Evolutionary conservation across 345 rosid genomes (phyloP).

Genomic region (Clausena lansium): DNA sequence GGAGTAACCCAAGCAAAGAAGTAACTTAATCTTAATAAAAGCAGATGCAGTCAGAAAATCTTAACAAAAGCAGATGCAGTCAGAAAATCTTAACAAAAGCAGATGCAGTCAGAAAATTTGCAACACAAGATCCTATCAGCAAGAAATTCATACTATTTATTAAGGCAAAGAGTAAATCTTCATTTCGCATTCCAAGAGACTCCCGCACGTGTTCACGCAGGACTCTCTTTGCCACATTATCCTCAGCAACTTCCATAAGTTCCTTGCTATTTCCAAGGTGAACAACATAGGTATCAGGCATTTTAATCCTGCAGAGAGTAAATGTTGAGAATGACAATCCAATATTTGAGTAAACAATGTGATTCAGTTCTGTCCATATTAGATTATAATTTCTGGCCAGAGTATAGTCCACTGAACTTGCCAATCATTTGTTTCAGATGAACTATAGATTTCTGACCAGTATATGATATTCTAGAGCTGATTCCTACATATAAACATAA

Average conservation of each 20-base stretch:
- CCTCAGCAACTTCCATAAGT: constrained; percentile 91
- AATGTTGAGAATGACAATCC: neutral
- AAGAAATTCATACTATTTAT: constrained; percentile 62
- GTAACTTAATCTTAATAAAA: neutral
- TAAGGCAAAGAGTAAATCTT: constrained; percentile 75
- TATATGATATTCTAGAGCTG: neutral
- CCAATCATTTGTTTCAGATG: neutral
- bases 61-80: neutral
- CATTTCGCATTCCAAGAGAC: constrained; percentile 77
- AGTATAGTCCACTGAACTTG: neutral
- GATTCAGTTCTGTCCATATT: neutral
- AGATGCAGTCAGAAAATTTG: neutral
- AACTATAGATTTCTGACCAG: neutral
- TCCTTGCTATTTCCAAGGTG: constrained; percentile 95
- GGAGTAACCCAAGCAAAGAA: neutral
- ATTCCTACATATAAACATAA: too few species aligned
- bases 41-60: neutral
- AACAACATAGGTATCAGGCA: constrained; percentile 90
- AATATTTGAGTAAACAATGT: neutral
- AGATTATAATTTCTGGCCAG: neutral
- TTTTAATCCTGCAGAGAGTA: constrained; percentile 61
- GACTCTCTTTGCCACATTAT: constrained; percentile 68
- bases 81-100: neutral
- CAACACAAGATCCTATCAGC: neutral
- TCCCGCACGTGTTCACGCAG: constrained; percentile 82